phyloP scores from a whole-genome alignment of 1,284 basidiomycete genomes.

The Hortiboletus rubellus region DNA sequence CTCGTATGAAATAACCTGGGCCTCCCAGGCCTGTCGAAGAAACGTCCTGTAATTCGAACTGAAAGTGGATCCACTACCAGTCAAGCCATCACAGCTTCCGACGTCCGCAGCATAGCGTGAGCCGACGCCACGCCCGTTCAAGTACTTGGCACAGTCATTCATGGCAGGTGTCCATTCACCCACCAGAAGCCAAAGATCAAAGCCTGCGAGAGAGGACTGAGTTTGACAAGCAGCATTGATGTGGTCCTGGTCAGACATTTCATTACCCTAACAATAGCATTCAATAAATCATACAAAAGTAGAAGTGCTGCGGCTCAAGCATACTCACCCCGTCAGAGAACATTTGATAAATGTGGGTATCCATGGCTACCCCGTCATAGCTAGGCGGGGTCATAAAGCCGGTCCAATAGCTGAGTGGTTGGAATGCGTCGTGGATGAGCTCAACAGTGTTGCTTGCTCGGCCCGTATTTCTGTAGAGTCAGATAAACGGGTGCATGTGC shows the following conservation, averaged over 20 bases:
- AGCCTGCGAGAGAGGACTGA: slow-evolving; percentile 47
- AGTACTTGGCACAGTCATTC: slow-evolving; percentile 83
- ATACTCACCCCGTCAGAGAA: slow-evolving; percentile 60
- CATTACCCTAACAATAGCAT: slow-evolving; percentile 49
- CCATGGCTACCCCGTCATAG: slow-evolving; percentile 75
- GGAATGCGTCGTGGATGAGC: slow-evolving; percentile 86
- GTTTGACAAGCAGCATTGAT: slow-evolving; percentile 63
- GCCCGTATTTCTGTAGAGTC: slow-evolving; percentile 45
- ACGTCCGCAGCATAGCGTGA: slow-evolving; percentile 72
- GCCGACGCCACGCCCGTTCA: slow-evolving; percentile 71
- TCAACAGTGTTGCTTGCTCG: slow-evolving; percentile 63
- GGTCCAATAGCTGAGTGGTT: slow-evolving; percentile 72
- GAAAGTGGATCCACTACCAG: slow-evolving; percentile 73
- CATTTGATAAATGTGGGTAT: slow-evolving; percentile 83
- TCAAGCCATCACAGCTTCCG: slow-evolving; percentile 73
- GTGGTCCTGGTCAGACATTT: slow-evolving; percentile 57
- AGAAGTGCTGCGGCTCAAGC: neutral
- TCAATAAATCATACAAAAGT: neutral
- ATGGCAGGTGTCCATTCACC: slow-evolving; percentile 85
- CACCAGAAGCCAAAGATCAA: slow-evolving; percentile 73
- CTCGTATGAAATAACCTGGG: slow-evolving; percentile 72
- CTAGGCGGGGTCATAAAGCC: slow-evolving; percentile 62
- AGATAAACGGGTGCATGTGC: neutral
- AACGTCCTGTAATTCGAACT: slow-evolving; percentile 80
- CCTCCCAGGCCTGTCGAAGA: slow-evolving; percentile 83